These are phyloP conservation scores for Thelonectria rubi DNA, from an alignment of 2,329 filamentous ascomycete species.

Conservation along the genomic window DNA sequence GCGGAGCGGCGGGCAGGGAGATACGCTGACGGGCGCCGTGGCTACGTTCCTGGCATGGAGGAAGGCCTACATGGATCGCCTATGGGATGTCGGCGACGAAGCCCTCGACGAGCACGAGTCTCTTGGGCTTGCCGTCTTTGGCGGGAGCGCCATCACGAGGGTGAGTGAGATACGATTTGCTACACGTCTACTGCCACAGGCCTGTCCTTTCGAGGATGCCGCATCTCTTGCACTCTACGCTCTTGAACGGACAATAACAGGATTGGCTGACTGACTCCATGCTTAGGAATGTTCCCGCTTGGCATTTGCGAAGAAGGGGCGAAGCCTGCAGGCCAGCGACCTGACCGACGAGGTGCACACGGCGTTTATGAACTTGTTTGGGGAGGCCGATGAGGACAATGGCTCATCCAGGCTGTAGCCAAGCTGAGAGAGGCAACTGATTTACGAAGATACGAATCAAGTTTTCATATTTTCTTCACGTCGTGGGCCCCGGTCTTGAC, in stretches of 20 bases:
- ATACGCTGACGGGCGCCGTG: slow-evolving; percentile 89
- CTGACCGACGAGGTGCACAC: slow-evolving; percentile 88
- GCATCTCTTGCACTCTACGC: background rate
- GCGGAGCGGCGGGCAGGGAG: slow-evolving; percentile 92
- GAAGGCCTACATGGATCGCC: slow-evolving; percentile 81
- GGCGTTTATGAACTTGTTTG: slow-evolving; percentile 83
- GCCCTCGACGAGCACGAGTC: slow-evolving; percentile 64
- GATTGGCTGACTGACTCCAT: slow-evolving; percentile 21
- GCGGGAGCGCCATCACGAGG: slow-evolving; percentile 86
- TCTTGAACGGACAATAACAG: background rate
- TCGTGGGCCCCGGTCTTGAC: background rate
- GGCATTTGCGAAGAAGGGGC: slow-evolving; percentile 85
- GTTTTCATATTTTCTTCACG: background rate
- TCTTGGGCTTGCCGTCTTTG: slow-evolving; percentile 83
- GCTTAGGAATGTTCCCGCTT: slow-evolving; percentile 79
- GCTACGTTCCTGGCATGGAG: slow-evolving; percentile 91
- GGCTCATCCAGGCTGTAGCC: slow-evolving; percentile 47
- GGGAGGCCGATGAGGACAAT: slow-evolving; percentile 66
- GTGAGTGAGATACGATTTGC: slow-evolving; percentile 58
- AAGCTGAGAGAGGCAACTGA: background rate
- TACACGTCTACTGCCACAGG: background rate
- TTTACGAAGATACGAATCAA: background rate
- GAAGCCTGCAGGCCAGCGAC: slow-evolving; percentile 91
- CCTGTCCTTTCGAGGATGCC: background rate
- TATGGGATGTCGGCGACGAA: slow-evolving; percentile 72